Evolutionary conservation across 352 stramenopile genomes (phyloP).

Genomic region (Phytophthora pseudosyringae): DNA sequence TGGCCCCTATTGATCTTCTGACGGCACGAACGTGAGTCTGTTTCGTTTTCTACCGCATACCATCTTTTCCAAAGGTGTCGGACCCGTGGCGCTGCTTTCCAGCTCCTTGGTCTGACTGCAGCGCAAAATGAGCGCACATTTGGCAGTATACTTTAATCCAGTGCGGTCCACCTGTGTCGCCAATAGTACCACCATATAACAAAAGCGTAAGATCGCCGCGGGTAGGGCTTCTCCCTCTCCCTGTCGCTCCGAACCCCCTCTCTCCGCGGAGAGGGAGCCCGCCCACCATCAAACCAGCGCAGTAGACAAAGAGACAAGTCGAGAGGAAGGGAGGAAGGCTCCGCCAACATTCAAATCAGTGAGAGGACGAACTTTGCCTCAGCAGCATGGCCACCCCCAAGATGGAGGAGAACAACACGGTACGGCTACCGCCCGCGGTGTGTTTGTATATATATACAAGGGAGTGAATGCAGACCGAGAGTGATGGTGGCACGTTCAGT

Average conservation of each 20-base stretch:
- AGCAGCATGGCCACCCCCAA: constrained; percentile 74
- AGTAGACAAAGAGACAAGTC: constrained; percentile 58
- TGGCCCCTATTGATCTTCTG: neutral
- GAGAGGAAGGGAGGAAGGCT: neutral
- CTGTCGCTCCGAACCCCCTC: constrained; percentile 38
- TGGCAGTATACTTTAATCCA: constrained; percentile 7
- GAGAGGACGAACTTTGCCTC: constrained; percentile 4
- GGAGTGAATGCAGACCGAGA: constrained; percentile 24
- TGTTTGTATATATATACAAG: constrained; percentile 1
- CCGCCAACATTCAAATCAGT: constrained; percentile 18
- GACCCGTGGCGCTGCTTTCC: too few relatives aligned
- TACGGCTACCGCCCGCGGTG: constrained; percentile 13
- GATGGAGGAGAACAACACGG: constrained; percentile 81
- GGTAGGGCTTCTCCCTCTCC: constrained; percentile 31
- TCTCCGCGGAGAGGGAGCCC: constrained; percentile 24
- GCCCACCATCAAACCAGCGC: constrained; percentile 43
- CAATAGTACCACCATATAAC: constrained; percentile 24
- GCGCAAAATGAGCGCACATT: neutral
- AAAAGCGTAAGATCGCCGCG: constrained; percentile 12
- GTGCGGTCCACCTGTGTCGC: neutral
- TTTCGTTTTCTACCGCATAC: too few relatives aligned
- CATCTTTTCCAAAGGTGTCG: too few relatives aligned
- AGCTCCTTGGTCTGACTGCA: too few relatives aligned
- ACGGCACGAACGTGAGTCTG: neutral
- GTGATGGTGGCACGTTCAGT: constrained; percentile 15